Base-by-base conservation (phyloP, 331 rosid genomes). In the Stylosanthes scabra region DNA sequence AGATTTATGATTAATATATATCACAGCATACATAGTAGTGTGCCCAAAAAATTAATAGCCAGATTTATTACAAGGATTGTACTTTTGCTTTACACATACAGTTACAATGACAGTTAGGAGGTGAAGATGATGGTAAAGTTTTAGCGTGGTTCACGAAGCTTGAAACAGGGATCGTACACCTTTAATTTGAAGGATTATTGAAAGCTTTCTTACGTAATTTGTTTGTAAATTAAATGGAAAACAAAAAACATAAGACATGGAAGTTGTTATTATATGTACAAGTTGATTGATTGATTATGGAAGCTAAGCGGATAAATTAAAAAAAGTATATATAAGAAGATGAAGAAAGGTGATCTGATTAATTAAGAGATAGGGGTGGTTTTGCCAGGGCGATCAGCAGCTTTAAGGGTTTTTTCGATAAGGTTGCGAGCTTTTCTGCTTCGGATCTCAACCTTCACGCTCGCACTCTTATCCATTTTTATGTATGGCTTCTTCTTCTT, bases 391-490 rank as follows among this genome's bases (percentile, higher is more conserved):
- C 39, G 78, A 79, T 92, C 96, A 50, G 97, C 96, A 34, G 84
- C 85, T 76, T 92, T 76, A 81, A 92, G 76, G 6, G 97, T 89
- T 83, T 89, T 89, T 58, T 92, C 92, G 2, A 92, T 92, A 68
- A 92, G 83, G 41, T 66, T 84, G n/a, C 96, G 89, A 60, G 96
- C 93, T 50, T 86, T 88, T 46, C 81, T 80, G 89, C 97, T 92
- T 4, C 96, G 93, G 82, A 92, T 92, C 89, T 92, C 97, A 2
- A 92, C 91, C 81, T 60, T 84, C 8, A 92, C 93, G 61, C 96
- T 92, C 1, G 96, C 84, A 77, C 97, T 92, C 77, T 92, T 89
- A 70, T 88, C 97, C 88, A 92, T 89, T 79, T 88, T 92, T 2
- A 92, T 14, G 76, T 92, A 92, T 1, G 93, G 85, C 64, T 89